A percentile compares a stretch with the other conserved stretches of the same genome.
Evolutionary conservation across 164 flowering plant species (phyloP).

Genomic region (Piper betle): DNA sequence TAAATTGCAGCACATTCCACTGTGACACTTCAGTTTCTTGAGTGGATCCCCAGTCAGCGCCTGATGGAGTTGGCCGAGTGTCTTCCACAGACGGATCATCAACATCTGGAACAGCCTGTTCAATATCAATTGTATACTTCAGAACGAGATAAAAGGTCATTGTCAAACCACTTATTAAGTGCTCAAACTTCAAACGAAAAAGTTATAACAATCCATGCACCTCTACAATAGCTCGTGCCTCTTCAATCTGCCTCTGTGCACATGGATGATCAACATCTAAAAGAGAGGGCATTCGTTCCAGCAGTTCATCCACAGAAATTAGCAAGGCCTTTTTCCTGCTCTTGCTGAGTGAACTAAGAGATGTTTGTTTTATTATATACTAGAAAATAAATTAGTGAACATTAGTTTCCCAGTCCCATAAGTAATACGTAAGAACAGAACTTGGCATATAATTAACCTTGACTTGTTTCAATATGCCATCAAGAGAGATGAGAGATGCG

Average conservation of each 20-base stretch:
- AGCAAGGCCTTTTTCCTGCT: constrained; percentile 70
- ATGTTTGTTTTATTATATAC: constrained; percentile 66
- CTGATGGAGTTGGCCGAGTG: constrained; percentile 18
- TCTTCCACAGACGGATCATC: constrained; percentile 35
- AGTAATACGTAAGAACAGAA: background rate
- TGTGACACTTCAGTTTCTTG: constrained; percentile 72
- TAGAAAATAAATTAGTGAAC: constrained; percentile 12
- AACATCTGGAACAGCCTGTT: constrained; percentile 68
- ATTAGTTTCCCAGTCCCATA: background rate
- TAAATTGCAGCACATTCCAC: constrained; percentile 96
- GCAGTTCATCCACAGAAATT: constrained; percentile 64
- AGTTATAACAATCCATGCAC: constrained; percentile 16
- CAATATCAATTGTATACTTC: background rate
- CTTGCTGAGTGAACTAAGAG: constrained; percentile 45
- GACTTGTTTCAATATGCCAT: constrained; percentile 82
- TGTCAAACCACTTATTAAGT: background rate
- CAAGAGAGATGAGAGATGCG: constrained; percentile 92
- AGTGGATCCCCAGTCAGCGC: constrained; percentile 27
- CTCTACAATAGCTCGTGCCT: constrained; percentile 60
- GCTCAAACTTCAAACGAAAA: background rate
- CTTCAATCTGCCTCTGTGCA: constrained; percentile 75
- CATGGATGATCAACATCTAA: constrained; percentile 95
- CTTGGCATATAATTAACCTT: constrained; percentile 34
- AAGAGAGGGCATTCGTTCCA: constrained; percentile 90
- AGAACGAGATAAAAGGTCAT: background rate